Conservation (phyloP, 2,329 filamentous ascomycete genomes). For the Lasiodiplodia theobromae region DNA sequence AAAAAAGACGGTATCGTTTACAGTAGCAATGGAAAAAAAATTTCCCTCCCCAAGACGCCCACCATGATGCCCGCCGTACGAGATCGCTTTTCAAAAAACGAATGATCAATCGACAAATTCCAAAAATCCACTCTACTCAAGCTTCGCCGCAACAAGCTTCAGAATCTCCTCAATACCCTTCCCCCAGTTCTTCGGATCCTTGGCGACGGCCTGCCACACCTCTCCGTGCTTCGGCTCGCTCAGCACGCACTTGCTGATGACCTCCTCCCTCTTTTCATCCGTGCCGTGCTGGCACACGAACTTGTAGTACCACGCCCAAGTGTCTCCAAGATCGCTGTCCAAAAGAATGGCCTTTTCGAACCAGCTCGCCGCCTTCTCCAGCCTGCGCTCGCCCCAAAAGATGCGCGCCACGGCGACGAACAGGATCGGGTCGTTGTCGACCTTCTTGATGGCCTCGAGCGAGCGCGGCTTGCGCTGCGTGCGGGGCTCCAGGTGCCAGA, state of each 20-base stretch:
- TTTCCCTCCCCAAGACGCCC: not conserved
- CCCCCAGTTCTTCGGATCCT: slow-evolving; percentile 81
- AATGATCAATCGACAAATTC: not conserved
- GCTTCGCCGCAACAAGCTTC: slow-evolving; percentile 72
- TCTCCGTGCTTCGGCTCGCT: slow-evolving; percentile 94
- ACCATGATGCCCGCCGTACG: not conserved
- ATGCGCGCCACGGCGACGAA: slow-evolving; percentile 93
- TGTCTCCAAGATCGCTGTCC: slow-evolving; percentile 87
- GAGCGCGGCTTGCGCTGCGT: slow-evolving; percentile 92
- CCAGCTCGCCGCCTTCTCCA: slow-evolving; percentile 96
- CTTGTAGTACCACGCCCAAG: slow-evolving; percentile 98
- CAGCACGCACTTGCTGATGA: slow-evolving; percentile 78
- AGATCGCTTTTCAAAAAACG: not conserved
- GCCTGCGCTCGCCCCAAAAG: slow-evolving; percentile 90
- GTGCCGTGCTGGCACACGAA: slow-evolving; percentile 93
- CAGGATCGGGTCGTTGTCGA: slow-evolving; percentile 87
- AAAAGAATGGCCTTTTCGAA: slow-evolving; percentile 94
- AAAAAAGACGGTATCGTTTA: not conserved
- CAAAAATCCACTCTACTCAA: slow-evolving; percentile 45
- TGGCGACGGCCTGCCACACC: slow-evolving; percentile 84
- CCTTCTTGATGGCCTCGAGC: slow-evolving; percentile 94
- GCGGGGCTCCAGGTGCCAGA: slow-evolving; percentile 90
- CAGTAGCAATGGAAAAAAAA: not conserved
- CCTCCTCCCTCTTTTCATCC: slow-evolving; percentile 87
- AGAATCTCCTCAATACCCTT: slow-evolving; percentile 81